Evolutionary conservation across 169 alveolate genomes (phyloP).

Genomic region (Eimeria maxima): DNA sequence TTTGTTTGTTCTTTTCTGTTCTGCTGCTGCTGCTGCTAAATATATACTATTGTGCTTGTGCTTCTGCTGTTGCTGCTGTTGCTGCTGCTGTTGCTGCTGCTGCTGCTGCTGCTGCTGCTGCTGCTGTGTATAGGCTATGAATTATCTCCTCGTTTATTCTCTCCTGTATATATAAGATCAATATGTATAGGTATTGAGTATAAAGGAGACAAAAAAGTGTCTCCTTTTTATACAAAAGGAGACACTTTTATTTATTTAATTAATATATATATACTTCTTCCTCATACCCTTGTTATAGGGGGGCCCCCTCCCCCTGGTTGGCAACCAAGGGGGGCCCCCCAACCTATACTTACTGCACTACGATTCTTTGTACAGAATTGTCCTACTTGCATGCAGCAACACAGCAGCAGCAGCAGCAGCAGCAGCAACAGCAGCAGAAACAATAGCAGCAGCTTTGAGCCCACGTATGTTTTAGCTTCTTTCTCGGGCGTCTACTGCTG

Average conservation of each 20-base stretch:
- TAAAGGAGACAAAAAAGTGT: neutral
- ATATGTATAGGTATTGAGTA: neutral
- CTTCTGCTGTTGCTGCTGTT: conserved; percentile 4
- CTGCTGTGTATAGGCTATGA: neutral
- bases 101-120: conserved; percentile 20
- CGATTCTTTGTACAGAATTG: neutral
- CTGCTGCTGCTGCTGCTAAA: neutral
- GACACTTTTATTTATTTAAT: neutral
- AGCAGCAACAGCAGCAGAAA: too few species aligned
- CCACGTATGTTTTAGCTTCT: too few species aligned
- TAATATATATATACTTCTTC: neutral
- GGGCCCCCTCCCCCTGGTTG: conserved; percentile 17
- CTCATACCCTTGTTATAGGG: neutral
- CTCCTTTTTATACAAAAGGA: neutral
- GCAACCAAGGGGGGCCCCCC: neutral
- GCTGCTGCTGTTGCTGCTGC: conserved; percentile 34
- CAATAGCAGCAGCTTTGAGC: too few species aligned
- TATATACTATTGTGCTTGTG: neutral
- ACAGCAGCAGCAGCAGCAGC: conserved; percentile 33
- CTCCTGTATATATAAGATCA: neutral
- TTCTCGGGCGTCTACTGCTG: neutral
- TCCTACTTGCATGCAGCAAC: neutral
- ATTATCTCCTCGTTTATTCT: neutral
- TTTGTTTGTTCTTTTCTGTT: too few species aligned
- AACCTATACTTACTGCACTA: neutral